Evolutionary conservation across 495 filamentous ascomycete genomes (phyloP).

Genomic region (Cladorrhinum samala): DNA sequence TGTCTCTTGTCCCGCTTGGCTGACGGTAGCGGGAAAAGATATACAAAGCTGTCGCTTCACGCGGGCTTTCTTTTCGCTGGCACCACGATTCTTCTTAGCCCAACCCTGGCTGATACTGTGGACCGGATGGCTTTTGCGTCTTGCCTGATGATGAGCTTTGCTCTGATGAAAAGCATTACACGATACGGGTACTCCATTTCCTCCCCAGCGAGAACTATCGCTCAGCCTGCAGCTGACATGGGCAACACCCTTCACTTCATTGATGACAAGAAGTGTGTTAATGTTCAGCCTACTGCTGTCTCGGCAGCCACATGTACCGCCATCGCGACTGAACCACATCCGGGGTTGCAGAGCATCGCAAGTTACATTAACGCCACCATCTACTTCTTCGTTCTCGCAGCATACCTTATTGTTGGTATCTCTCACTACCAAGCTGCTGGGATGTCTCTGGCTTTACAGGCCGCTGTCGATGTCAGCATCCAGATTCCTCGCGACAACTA

Average conservation of each 20-base stretch:
- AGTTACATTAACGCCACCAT: background rate
- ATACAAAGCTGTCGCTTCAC: constrained; percentile 4
- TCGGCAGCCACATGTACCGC: too few species aligned
- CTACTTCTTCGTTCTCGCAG: background rate
- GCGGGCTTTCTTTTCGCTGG: constrained; percentile 14
- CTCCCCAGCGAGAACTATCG: background rate
- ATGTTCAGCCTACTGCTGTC: background rate
- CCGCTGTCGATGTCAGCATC: background rate
- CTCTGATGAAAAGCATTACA: constrained; percentile 10
- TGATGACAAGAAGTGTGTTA: background rate
- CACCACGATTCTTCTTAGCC: constrained; percentile 8
- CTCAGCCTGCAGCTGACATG: background rate
- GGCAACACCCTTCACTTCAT: background rate
- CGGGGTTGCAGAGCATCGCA: background rate
- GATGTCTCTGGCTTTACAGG: background rate
- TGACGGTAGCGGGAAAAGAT: background rate
- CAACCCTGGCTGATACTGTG: constrained; percentile 5
- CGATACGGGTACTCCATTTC: background rate
- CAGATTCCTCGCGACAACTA: background rate
- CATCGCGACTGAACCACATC: too few species aligned
- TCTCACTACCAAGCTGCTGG: background rate
- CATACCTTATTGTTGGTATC: too few species aligned
- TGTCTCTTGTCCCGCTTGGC: background rate
- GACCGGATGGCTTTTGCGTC: constrained; percentile 8
- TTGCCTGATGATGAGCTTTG: constrained; percentile 13